Evolutionary conservation across 345 rosid genomes (phyloP), one percentile per base, ranked within the genome.

Genomic region (Carallia pectinifolia): DNA sequence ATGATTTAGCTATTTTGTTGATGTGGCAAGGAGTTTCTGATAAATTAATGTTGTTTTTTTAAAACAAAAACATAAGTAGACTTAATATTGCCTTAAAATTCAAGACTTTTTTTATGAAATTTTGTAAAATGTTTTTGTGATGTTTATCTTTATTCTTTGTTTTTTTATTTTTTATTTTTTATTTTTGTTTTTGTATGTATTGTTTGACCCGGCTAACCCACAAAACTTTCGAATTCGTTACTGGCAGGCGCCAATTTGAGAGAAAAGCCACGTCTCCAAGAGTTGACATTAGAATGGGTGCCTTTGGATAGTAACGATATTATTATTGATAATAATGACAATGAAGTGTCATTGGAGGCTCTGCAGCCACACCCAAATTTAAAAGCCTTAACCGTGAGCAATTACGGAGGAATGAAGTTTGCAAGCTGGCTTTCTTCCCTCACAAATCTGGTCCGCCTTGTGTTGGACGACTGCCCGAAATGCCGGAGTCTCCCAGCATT

Each of bases 311-410:
- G 7, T 6, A 5, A 38, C 8, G 50, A 54, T 30, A 48, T 10
- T 62, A 19, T 23, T 23, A 23, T 23, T 12, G 17, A 30, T 1
- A 55, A 7, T 23, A 23, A 23, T 19, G 48, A 40, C 10, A 15
- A 67, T 31, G 72, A 74, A 47, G 3, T 17, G 30, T 6, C 50
- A 17, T 27, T 74, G 68, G 68, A 62, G 53, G 54, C 8, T 12
- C 72, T 74, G 19, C 68, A 50, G 15, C 71, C 76, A 48, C 71
- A 60, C 47, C 18, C 61, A 8, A 66, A 73, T 66, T 55, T 73
- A 52, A 66, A 59, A 36, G 29, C 36, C 30, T 61, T 66, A 9
- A n/a, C 31, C 23, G 53, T 73, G 31, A 30, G 16, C 10, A 60
- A 71, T n/a, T 73, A 59, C 40, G 39, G 71, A 16, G 76, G 71